phyloP scores from a whole-genome alignment of 1,284 basidiomycete species.

The Mrakiaceae sp. region DNA sequence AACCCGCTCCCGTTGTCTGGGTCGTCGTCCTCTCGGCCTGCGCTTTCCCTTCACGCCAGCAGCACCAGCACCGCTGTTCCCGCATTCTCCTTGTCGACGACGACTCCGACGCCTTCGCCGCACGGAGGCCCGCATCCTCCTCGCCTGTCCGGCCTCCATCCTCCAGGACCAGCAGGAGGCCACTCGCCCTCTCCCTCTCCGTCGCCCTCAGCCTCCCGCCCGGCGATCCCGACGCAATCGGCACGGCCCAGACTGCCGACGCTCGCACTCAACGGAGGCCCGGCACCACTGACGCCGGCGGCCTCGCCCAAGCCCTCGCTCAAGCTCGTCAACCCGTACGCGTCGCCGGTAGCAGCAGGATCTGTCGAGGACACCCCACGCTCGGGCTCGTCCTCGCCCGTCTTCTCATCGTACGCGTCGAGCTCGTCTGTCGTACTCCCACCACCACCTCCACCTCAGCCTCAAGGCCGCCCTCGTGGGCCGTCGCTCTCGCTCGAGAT shows the following conservation, averaged over 20 bases:
- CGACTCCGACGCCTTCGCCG: slow-evolving; percentile 18
- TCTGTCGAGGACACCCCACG: too few relatives aligned
- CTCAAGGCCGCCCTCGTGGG: slow-evolving; percentile 16
- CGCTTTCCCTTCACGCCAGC: not conserved
- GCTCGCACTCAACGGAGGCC: not conserved
- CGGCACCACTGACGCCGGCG: not conserved
- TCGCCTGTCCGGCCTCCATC: not conserved
- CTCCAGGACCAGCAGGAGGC: not conserved
- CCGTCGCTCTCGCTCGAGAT: slow-evolving; percentile 30
- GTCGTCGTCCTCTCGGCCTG: not conserved
- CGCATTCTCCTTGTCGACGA: slow-evolving; percentile 24
- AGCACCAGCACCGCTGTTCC: slow-evolving; percentile 16
- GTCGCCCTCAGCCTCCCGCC: slow-evolving; percentile 19
- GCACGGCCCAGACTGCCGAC: not conserved
- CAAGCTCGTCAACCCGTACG: not conserved
- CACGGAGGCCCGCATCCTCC: slow-evolving; percentile 10
- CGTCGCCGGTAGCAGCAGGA: too few relatives aligned
- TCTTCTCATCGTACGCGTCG: too few relatives aligned
- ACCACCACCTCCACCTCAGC: not conserved
- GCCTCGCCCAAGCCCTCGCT: not conserved
- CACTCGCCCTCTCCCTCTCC: slow-evolving; percentile 20
- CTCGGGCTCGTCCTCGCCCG: too few relatives aligned
- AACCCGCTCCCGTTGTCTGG: not conserved
- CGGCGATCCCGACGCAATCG: not conserved
- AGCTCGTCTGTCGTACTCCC: not conserved